Base-by-base conservation (phyloP, 106 monocot species). In the Allium sativum region DNA sequence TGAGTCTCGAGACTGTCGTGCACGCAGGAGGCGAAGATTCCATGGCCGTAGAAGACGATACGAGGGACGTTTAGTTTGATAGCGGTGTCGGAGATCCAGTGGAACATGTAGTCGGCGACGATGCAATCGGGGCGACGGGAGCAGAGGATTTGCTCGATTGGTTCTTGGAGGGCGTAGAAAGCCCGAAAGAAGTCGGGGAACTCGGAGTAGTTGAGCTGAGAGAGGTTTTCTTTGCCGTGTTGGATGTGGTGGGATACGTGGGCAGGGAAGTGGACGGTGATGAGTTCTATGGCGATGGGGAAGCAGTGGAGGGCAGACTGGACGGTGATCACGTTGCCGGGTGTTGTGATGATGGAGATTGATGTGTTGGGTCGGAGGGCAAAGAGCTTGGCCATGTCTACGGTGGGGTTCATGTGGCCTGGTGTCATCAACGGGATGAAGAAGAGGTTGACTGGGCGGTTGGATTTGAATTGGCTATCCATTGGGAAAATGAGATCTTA, bases 351-450 rank as follows among this genome's bases (percentile, higher is more conserved):
- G 16, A 77, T 7, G 47, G 65, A 61, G 55, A 62, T 65, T 6
- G 61, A 66, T 53, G 18, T 12, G 48, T 44, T 52, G 8, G 65
- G 60, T 15, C 61, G 77, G 21, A 7, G 19, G 61, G 71, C 65
- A n/a, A 77, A 42, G 41, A 66, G 65, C 19, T 51, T 59, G 54
- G 71, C 77, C 40, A 77, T 66, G 55, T 71, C 71, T 44, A 71
- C 12, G 54, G 67, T 65, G 58, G 77, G 77, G n/a, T 66, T 53
- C 60, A 77, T 77, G 71, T 77, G 77, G 43, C 77, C 70, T 4
- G 73, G 73, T 65, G 57, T 59, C 58, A 67, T 19, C 21, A 73
- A 4, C 1, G 66, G 66, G 60, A 73, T 20, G 66, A 73, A 43
- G 52, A 66, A 53, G 40, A 66, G 47, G 44, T 22, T 58, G 9